Evolutionary conservation across 2,329 filamentous ascomycete genomes (phyloP), one percentile per base, ranked within the genome.

Genomic region (Aspergillus felis): DNA sequence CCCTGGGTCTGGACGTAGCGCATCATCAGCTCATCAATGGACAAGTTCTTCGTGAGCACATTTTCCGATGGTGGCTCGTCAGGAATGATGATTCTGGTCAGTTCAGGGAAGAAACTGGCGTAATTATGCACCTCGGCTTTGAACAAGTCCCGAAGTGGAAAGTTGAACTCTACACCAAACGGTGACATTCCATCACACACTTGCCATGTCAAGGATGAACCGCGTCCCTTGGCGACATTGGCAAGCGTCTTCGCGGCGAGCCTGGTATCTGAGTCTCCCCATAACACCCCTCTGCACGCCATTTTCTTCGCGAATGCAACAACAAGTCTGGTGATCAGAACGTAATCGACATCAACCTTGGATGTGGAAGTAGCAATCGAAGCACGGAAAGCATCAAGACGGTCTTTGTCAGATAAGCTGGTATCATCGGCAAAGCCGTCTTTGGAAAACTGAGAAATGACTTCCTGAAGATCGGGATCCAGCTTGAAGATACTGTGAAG

Each of bases 1-100:
- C 96, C 92, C 17, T 96, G 91, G 44, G 86, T 88, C 63, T 86
- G 84, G 68, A 99, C 96, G 73, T 97, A 99, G 57, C 91, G 87
- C 57, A 82, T 78, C 87, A 97, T 92, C 54, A 99, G 83, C 64
- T 92, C 88, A 69, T 97, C 92, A 66, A 99, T 97, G 49, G 91
- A 95, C 49, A 91, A 83, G 63, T 91, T 88, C 57, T 68, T 72
- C 32, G 69, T 73, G 10, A 74, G 67, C 32, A 71, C 55, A 44
- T 70, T 71, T 8, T 73, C 71, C 24, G 74, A 71, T 14, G 73
- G 64, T 44, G 72, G 63, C 27, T 71, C 65, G 51, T 78, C 71
- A 51, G 74, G 69, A n/a, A 78, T 76, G 24, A 81, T 75, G 47
- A 87, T 67, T 9, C 75, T 62, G 22, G 71, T 68, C 3, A 91